A percentile compares a stretch with the other conserved stretches of the same genome.
Evolutionary conservation across 805 yeast genomes (phyloP).

Genomic region (Hyphopichia homilentoma): DNA sequence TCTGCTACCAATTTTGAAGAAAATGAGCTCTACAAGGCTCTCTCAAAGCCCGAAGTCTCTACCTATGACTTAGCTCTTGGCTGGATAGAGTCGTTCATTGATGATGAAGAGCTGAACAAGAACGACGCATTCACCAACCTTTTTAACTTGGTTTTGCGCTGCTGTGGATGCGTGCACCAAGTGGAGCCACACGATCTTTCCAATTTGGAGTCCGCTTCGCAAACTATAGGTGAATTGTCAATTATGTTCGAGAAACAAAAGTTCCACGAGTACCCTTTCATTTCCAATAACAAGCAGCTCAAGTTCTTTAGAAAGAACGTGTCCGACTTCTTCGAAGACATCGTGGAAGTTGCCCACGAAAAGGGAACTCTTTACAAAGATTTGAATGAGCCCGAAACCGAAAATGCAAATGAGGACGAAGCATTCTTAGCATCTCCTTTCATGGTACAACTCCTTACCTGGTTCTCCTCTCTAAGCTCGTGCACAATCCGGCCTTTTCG

Average conservation of each 20-base stretch:
- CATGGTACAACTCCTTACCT: conserved; percentile 56
- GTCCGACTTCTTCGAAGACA: conserved; percentile 49
- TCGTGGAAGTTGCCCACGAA: conserved; percentile 55
- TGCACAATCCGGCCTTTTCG: conserved; percentile 70
- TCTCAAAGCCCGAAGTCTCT: conserved; percentile 28
- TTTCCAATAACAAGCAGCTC: conserved; percentile 45
- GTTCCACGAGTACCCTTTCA: conserved; percentile 66
- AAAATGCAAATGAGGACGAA: conserved; percentile 4
- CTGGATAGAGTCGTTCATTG: conserved; percentile 31
- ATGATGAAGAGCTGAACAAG: conserved; percentile 23
- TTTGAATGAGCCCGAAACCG: conserved; percentile 17
- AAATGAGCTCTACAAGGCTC: conserved; percentile 25
- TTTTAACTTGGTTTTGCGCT: conserved; percentile 63
- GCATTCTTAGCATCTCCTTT: conserved; percentile 36
- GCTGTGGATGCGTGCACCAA: conserved; percentile 67
- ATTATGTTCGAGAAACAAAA: conserved; percentile 56
- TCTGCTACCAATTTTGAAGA: conserved; percentile 22
- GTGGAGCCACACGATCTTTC: conserved; percentile 74
- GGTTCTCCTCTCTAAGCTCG: conserved; percentile 74
- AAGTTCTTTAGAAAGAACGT: conserved; percentile 53
- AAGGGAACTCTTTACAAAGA: conserved; percentile 52
- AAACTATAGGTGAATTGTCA: conserved; percentile 72
- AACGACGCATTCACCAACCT: conserved; percentile 55
- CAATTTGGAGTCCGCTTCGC: conserved; percentile 64
- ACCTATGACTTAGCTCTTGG: conserved; percentile 34